Conservation (phyloP, 805 yeast species). For the Metschnikowia vanudenii region DNA sequence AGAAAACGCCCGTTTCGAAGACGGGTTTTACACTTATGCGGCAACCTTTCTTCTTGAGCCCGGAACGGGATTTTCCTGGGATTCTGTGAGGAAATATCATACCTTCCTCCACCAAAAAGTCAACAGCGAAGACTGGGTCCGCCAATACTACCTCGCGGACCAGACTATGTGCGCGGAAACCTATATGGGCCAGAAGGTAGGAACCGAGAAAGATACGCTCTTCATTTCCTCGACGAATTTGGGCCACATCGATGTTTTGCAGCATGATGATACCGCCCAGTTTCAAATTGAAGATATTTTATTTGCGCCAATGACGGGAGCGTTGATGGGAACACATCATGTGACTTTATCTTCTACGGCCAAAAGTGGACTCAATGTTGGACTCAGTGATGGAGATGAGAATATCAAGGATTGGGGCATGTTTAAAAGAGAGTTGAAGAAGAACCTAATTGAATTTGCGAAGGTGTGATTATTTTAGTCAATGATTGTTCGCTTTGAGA, state of each 20-base stretch:
- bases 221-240: slow-evolving; percentile 8
- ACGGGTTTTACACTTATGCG: slow-evolving; percentile 7
- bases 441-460: slow-evolving; percentile 1
- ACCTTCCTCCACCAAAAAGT: slow-evolving; percentile 5
- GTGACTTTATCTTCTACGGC: slow-evolving; percentile 7
- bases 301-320: slow-evolving; percentile 10
- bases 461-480: too few species aligned
- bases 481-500: too few species aligned
- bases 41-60: slow-evolving; percentile 8
- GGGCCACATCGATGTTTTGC: slow-evolving; percentile 6
- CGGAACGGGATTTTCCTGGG: slow-evolving; percentile 6
- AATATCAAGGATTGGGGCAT: slow-evolving; percentile 8
- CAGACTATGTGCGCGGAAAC: slow-evolving; percentile 8
- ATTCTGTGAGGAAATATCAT: slow-evolving; percentile 6
- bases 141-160: slow-evolving; percentile 7
- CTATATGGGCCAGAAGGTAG: not conserved
- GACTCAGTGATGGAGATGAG: slow-evolving; percentile 2
- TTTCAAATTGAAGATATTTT: slow-evolving; percentile 7
- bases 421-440: not conserved
- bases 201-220: slow-evolving; percentile 3
- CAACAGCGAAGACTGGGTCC: slow-evolving; percentile 6
- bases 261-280: slow-evolving; percentile 4
- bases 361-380: slow-evolving; percentile 10
- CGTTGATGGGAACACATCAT: slow-evolving; percentile 9
- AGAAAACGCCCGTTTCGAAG: slow-evolving; percentile 2